These are phyloP conservation scores for Gloeophyllum trabeum DNA, from an alignment of 768 basidiomycete genomes.

Conservation along the genomic window DNA sequence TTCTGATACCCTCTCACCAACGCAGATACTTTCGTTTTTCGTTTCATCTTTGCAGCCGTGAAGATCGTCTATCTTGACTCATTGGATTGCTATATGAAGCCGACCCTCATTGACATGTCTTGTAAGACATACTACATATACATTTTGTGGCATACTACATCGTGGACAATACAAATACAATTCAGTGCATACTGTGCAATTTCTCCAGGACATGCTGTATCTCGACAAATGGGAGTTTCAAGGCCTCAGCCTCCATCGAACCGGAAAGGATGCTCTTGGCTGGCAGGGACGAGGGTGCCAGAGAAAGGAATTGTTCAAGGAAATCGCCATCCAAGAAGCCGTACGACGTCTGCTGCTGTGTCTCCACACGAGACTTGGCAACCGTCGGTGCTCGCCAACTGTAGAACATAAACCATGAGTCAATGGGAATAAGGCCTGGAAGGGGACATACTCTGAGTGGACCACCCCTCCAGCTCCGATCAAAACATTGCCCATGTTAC, in stretches of 20 bases:
- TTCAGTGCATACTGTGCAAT: conserved; percentile 28
- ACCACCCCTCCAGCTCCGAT: conserved; percentile 40
- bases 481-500: conserved; percentile 55
- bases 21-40: too few relatives aligned
- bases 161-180: background rate
- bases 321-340: conserved; percentile 90
- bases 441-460: conserved; percentile 44
- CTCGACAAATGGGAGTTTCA: conserved; percentile 33
- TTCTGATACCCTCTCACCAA: too few relatives aligned
- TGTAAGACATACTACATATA: too few relatives aligned
- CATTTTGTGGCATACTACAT: too few relatives aligned
- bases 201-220: conserved; percentile 28
- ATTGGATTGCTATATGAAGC: too few relatives aligned
- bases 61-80: too few relatives aligned
- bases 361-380: conserved; percentile 39
- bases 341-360: conserved; percentile 33
- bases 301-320: conserved; percentile 52
- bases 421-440: background rate
- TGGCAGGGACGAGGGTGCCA: conserved; percentile 24
- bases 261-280: conserved; percentile 48
- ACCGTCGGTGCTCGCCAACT: conserved; percentile 77
- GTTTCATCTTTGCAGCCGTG: too few relatives aligned
- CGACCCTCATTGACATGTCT: too few relatives aligned
- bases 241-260: conserved; percentile 42
- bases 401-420: background rate